Evolutionary conservation across 306 rosid species (phyloP).

Genomic region (Ceratonia siliqua): DNA sequence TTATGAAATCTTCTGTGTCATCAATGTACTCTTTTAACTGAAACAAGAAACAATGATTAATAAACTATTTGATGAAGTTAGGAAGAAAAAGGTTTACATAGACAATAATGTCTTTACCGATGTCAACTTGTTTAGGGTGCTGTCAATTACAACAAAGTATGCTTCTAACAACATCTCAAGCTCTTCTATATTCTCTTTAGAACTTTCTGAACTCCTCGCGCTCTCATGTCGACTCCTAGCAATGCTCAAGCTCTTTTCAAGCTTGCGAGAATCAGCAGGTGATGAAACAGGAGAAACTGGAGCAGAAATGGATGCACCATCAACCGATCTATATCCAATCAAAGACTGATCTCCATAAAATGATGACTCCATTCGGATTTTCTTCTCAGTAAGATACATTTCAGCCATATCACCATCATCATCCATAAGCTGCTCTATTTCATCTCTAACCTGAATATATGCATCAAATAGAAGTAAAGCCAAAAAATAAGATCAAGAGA

Average conservation of each 20-base stretch:
- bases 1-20: constrained; percentile 96
- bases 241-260: constrained; percentile 89
- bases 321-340: constrained; percentile 68
- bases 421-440: constrained; percentile 99
- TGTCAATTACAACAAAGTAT: constrained; percentile 93
- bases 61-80: constrained; percentile 29
- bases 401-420: constrained; percentile 99
- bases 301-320: constrained; percentile 83
- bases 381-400: constrained; percentile 96
- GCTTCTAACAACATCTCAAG: constrained; percentile 99
- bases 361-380: constrained; percentile 77
- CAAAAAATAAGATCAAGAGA: constrained; percentile 17
- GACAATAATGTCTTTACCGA: constrained; percentile 55
- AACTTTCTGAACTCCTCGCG: constrained; percentile 76
- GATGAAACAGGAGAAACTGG: constrained; percentile 97
- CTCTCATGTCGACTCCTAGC: constrained; percentile 95
- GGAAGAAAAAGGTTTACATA: not conserved
- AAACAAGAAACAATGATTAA: constrained; percentile 31
- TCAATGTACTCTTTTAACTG: constrained; percentile 98
- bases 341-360: constrained; percentile 81
- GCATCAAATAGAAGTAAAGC: constrained; percentile 29
- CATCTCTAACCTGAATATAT: constrained; percentile 82
- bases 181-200: constrained; percentile 84
- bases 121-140: constrained; percentile 89
- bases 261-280: constrained; percentile 78